A percentile compares a stretch with the other conserved stretches of the same genome.
These are phyloP conservation scores for Solanum etuberosum DNA, from an alignment of 257 asterid genomes.

Conservation along the genomic window DNA sequence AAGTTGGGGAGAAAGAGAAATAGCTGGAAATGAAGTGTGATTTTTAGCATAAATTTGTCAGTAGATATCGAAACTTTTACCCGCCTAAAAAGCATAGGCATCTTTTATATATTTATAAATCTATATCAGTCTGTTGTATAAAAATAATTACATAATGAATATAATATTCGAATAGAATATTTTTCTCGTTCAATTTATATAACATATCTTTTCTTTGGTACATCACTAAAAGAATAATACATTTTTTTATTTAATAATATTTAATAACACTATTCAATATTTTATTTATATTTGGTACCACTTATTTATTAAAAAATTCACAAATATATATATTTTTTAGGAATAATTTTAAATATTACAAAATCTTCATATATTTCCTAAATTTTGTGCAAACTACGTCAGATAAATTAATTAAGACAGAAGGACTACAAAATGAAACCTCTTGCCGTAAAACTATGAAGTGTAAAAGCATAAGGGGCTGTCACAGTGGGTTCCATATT, in stretches of 20 bases:
- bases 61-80: background rate
- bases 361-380: too few species aligned
- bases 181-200: background rate
- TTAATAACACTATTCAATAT: too few species aligned
- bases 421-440: background rate
- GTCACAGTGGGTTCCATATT: slow-evolving; percentile 17
- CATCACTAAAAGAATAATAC: too few species aligned
- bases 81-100: slow-evolving; percentile 17
- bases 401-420: too few species aligned
- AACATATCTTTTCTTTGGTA: too few species aligned
- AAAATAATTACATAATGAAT: too few species aligned
- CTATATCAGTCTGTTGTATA: too few species aligned
- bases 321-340: too few species aligned
- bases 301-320: background rate
- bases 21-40: slow-evolving; percentile 14
- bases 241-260: too few species aligned
- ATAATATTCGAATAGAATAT: background rate
- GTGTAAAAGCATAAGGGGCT: slow-evolving; percentile 16
- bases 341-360: background rate
- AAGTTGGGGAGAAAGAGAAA: background rate
- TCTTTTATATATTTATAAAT: background rate
- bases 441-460: background rate
- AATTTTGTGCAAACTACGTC: too few species aligned
- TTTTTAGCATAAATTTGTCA: background rate
- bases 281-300: too few species aligned